Base-by-base conservation (phyloP, 345 rosid species). In the Syzygium oleosum region DNA sequence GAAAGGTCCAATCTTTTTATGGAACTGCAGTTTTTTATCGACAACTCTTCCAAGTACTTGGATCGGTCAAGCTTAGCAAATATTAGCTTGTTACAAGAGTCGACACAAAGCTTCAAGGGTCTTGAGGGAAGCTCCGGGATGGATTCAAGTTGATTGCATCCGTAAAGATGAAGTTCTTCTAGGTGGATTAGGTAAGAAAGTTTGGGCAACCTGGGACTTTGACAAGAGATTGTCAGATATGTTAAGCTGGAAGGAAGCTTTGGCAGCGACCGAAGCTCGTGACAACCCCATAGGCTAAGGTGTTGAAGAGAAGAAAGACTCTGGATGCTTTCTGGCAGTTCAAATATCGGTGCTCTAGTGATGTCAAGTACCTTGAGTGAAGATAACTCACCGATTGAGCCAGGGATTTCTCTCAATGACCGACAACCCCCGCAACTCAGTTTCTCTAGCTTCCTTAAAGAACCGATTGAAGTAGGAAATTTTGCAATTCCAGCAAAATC, bases 401-500 rank as follows among this genome's bases (percentile, higher is more conserved):
- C 9, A 3, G 59, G 27, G 12, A 55, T 8, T 55, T 55, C 4
- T 3, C 1, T 54, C 25, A 54, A 21, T 2, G 25, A 54, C 0
- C 0, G 0, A 54, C 59, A 22, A 22, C 27, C 1, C 4, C 0
- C 0, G 12, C 12, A 9, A 59, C 65, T 59, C 1, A 59, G 7
- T 59, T 4, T 59, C 31, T 59, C 65, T 0, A 55, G 59, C 27
- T 55, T 55, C 59, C 59, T 55, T 8, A 59, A 0, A 27, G 15
- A 59, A 59, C 31, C 31, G 3, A 59, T 27, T 12, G 65, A 25
- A 0, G 31, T 27, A 5, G 65, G 65, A 59, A 59, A 4, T 2
- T 59, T 5, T 11, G 0, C 3, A 5, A 59, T 59, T 0, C 7
- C 7, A 12, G 31, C 0, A 2, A 1, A 2, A 59, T 27, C 65